Conservation (phyloP, 257 asterid species). For the Solanum appendiculatum region DNA sequence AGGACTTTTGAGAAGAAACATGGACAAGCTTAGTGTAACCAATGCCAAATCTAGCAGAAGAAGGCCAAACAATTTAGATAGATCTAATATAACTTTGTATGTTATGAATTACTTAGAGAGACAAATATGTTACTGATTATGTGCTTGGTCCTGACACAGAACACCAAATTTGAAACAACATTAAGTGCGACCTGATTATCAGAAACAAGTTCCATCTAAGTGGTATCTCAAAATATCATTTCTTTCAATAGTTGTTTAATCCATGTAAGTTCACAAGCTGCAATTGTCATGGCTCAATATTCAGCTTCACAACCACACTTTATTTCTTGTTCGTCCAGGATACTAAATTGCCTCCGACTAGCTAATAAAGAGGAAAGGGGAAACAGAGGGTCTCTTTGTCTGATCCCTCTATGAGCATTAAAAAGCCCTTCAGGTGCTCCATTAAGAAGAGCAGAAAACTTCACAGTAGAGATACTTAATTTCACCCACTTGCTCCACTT, state of each 20-base stretch:
- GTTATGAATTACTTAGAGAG: neutral
- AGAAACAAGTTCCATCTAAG: neutral
- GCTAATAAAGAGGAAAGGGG: neutral
- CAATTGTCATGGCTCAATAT: neutral
- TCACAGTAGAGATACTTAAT: neutral
- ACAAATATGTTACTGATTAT: neutral
- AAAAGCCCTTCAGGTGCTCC: neutral
- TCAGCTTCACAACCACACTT: neutral
- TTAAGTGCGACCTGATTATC: neutral
- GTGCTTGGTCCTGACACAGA: neutral
- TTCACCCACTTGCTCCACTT: neutral
- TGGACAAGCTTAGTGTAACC: neutral
- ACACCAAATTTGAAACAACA: neutral
- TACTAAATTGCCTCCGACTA: neutral
- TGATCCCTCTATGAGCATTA: neutral
- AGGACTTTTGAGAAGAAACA: neutral
- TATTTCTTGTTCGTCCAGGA: neutral
- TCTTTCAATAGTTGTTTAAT: neutral
- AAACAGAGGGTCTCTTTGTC: neutral
- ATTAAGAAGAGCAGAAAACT: neutral
- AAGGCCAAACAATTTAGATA: neutral
- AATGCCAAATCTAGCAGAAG: neutral
- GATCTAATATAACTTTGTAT: neutral
- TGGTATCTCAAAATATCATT: neutral
- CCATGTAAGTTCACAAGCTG: neutral